Evolutionary conservation across 148 eudicot genomes (phyloP).

Genomic region (Polygonum aviculare): DNA sequence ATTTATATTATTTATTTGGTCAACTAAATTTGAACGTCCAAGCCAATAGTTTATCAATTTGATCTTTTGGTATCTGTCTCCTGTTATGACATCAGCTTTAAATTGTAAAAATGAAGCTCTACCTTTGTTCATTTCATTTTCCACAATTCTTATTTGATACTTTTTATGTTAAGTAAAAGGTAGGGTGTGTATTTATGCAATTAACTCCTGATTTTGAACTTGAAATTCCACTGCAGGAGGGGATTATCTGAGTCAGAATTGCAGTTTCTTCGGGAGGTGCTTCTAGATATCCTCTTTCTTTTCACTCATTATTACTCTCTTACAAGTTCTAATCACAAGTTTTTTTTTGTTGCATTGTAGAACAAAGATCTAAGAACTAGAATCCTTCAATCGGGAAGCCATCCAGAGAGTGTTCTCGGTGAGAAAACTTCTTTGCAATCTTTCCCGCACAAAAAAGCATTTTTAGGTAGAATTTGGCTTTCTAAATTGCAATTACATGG

Average conservation of each 20-base stretch:
- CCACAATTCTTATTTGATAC: not conserved
- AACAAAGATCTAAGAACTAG: conserved; percentile 57
- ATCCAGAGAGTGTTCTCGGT: conserved; percentile 59
- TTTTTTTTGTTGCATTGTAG: conserved; percentile 28
- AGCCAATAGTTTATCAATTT: not conserved
- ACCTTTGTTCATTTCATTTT: not conserved
- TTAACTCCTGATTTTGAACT: not conserved
- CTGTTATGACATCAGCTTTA: not conserved
- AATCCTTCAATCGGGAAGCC: conserved; percentile 58
- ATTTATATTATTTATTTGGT: not conserved
- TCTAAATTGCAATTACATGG: not conserved
- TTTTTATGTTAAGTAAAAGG: not conserved
- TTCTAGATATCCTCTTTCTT: not conserved
- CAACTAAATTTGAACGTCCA: not conserved
- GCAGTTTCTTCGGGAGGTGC: conserved; percentile 67
- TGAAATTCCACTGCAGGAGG: conserved; percentile 50
- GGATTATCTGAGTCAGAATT: conserved; percentile 88
- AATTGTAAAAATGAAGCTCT: not conserved
- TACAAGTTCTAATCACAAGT: not conserved
- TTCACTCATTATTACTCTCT: not conserved
- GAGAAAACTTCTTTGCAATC: conserved; percentile 19
- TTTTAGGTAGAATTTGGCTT: not conserved
- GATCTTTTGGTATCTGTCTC: not conserved
- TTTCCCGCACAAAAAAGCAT: not conserved
- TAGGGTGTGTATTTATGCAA: not conserved